phyloP scores from a whole-genome alignment of 2,329 filamentous ascomycete genomes.

The Alternaria infectoria region DNA sequence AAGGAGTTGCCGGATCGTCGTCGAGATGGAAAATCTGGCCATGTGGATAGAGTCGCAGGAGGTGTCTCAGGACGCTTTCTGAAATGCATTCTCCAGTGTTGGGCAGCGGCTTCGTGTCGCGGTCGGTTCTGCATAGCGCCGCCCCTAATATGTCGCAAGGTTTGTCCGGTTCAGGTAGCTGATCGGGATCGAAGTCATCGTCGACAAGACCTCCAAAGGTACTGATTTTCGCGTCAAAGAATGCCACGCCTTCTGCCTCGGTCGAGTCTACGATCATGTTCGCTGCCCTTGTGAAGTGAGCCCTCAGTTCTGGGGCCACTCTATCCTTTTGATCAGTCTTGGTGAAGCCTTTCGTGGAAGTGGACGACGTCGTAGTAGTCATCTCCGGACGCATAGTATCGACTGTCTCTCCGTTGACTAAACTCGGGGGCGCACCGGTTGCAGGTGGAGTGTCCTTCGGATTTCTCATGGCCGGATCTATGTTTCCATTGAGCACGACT shows the following conservation, averaged over 20 bases:
- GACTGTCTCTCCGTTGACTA: conserved; percentile 29
- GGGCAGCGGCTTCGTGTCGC: conserved; percentile 11
- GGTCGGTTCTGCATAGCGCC: conserved; percentile 28
- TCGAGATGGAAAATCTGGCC: conserved; percentile 50
- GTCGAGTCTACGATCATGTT: conserved; percentile 49
- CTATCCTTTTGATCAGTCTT: conserved; percentile 28
- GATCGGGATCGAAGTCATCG: conserved; percentile 42
- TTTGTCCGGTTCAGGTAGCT: conserved; percentile 41
- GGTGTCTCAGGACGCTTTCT: conserved; percentile 41
- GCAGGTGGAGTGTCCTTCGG: conserved; percentile 13
- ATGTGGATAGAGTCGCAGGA: conserved; percentile 43
- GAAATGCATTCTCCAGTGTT: conserved; percentile 33
- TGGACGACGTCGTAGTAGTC: conserved; percentile 32
- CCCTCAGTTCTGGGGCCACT: conserved; percentile 40
- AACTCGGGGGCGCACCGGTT: conserved; percentile 27
- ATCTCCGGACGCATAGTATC: conserved; percentile 24
- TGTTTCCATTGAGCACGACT: conserved; percentile 24
- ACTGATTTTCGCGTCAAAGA: conserved; percentile 49
- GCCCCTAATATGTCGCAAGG: conserved; percentile 40
- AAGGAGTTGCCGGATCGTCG: conserved; percentile 23
- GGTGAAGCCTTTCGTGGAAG: conserved; percentile 16
- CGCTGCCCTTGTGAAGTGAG: conserved; percentile 44
- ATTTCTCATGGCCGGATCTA: conserved; percentile 27
- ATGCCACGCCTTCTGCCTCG: conserved; percentile 46
- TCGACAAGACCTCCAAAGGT: conserved; percentile 48